phyloP scores from a whole-genome alignment of 2,329 filamentous ascomycete species.

The Conoideocrella luteorostrata region DNA sequence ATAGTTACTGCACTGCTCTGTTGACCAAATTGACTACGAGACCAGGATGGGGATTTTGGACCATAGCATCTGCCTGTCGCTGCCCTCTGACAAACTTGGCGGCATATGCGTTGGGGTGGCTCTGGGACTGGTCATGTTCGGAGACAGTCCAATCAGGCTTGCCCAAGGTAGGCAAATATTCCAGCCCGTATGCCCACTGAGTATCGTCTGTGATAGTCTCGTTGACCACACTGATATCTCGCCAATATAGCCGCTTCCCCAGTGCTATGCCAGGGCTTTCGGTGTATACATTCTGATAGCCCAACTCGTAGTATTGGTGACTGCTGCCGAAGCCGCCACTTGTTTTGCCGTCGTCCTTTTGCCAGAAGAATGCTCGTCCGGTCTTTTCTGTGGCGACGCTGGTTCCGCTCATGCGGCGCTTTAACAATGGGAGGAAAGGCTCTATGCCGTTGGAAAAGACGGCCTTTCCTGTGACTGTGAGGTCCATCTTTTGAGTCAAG shows the following conservation, averaged over 20 bases:
- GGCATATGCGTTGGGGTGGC: background rate
- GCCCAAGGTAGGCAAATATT: background rate
- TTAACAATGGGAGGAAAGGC: slow-evolving; percentile 36
- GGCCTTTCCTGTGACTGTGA: slow-evolving; percentile 30
- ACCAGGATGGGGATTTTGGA: too few relatives aligned
- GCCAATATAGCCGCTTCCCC: slow-evolving; percentile 43
- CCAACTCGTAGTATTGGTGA: slow-evolving; percentile 50
- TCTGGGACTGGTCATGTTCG: background rate
- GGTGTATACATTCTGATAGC: slow-evolving; percentile 10
- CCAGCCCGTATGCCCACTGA: slow-evolving; percentile 20
- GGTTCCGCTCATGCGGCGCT: slow-evolving; percentile 16
- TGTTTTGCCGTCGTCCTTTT: slow-evolving; percentile 35
- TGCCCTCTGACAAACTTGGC: background rate
- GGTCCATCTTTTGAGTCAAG: slow-evolving; percentile 33
- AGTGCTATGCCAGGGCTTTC: slow-evolving; percentile 3
- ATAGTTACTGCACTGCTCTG: too few relatives aligned
- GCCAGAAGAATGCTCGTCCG: slow-evolving; percentile 51
- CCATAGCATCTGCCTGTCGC: background rate
- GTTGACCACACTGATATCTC: slow-evolving; percentile 50
- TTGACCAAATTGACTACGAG: too few relatives aligned
- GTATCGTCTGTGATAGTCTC: slow-evolving; percentile 43
- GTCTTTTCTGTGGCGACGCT: slow-evolving; percentile 46
- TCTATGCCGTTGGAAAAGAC: slow-evolving; percentile 55
- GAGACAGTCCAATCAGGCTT: background rate
- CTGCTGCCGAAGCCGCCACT: slow-evolving; percentile 49